phyloP scores from a whole-genome alignment of 2,329 filamentous ascomycete genomes.

The Colletotrichum endophyticum region DNA sequence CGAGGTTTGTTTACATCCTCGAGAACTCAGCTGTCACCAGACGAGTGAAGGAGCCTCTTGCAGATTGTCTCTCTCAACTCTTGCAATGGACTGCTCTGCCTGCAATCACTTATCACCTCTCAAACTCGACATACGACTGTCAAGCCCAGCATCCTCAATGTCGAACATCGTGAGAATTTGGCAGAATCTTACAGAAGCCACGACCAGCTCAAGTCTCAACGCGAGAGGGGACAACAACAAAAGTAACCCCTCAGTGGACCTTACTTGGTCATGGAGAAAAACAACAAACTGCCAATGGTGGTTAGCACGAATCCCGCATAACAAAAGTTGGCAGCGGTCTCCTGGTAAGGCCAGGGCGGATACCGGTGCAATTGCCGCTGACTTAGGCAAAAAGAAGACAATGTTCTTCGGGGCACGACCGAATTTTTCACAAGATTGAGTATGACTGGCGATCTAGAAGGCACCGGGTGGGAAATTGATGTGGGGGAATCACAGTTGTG shows the following conservation, averaged over 20 bases:
- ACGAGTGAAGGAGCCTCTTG: neutral
- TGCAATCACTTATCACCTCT: rapidly evolving
- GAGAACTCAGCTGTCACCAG: neutral
- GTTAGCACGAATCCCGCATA: neutral
- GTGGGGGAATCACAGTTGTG: neutral
- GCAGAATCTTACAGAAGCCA: neutral
- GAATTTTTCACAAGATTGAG: neutral
- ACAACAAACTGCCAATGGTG: neutral
- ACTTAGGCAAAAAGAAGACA: neutral
- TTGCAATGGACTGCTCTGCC: neutral
- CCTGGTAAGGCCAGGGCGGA: neutral
- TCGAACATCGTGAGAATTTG: neutral
- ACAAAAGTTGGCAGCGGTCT: conserved; percentile 9
- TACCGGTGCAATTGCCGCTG: neutral
- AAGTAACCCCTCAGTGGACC: neutral
- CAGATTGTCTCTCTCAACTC: neutral
- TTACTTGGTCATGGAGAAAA: neutral
- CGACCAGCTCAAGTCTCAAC: neutral
- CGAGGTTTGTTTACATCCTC: neutral
- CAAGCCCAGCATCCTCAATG: neutral
- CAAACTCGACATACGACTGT: neutral
- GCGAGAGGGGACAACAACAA: neutral
- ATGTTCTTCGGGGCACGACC: neutral
- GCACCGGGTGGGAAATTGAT: conserved; percentile 1
- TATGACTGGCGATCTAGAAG: conserved; percentile 1